Conservation (phyloP, 257 asterid genomes). For the Scutellaria baicalensis region DNA sequence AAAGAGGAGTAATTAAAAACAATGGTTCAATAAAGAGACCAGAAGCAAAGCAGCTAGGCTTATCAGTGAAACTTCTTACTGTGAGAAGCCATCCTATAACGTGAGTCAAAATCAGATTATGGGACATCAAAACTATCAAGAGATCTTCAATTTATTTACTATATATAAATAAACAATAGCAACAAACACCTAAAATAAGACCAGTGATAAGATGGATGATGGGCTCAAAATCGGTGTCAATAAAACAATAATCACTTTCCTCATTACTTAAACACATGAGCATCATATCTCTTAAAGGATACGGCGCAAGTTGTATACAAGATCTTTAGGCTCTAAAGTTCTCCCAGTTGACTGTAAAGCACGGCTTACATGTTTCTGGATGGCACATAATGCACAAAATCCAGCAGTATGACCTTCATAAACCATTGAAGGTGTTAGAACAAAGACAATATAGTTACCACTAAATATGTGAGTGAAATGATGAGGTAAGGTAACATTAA, state of each 20-base stretch:
- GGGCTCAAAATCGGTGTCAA: not conserved
- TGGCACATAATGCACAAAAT: slow-evolving; percentile 96
- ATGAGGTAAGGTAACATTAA: not conserved
- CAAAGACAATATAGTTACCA: not conserved
- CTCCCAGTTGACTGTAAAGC: slow-evolving; percentile 95
- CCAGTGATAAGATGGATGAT: not conserved
- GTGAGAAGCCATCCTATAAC: not conserved
- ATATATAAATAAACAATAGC: not conserved
- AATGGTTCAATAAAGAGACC: not conserved
- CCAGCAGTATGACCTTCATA: slow-evolving; percentile 85
- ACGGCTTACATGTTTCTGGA: slow-evolving; percentile 92
- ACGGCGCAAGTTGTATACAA: slow-evolving; percentile 93
- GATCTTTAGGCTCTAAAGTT: slow-evolving; percentile 92
- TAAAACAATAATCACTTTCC: not conserved
- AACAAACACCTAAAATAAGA: not conserved
- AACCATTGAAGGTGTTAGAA: slow-evolving; percentile 16
- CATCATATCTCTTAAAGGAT: slow-evolving; percentile 34
- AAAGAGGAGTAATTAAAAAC: not conserved
- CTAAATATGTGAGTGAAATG: not conserved
- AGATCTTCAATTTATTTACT: not conserved
- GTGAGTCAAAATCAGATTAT: not conserved
- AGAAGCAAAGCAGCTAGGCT: not conserved
- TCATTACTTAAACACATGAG: not conserved
- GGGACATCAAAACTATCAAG: not conserved
- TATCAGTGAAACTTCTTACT: not conserved